A percentile compares a stretch with the other conserved stretches of the same genome.
These are phyloP conservation scores for Penicillium waksmanii DNA, from an alignment of 495 filamentous ascomycete genomes.

Conservation along the genomic window DNA sequence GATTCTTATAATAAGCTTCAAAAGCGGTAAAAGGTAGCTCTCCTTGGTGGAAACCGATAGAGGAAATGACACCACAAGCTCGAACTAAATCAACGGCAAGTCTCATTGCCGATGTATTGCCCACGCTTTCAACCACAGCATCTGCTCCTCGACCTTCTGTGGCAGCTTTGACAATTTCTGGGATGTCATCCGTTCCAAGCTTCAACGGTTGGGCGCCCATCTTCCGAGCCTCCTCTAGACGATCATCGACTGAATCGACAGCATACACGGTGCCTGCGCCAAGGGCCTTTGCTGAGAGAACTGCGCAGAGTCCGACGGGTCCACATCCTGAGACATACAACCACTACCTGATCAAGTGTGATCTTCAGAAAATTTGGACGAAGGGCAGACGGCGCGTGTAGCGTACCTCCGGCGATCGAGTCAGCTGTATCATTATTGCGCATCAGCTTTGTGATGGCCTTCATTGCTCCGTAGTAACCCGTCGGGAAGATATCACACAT, in stretches of 20 bases:
- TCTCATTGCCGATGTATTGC: slow-evolving; percentile 2
- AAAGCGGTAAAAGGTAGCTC: neutral
- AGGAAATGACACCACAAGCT: neutral
- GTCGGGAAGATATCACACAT: slow-evolving; percentile 11
- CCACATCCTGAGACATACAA: slow-evolving; percentile 5
- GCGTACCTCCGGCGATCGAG: neutral
- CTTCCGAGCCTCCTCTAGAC: slow-evolving; percentile 1
- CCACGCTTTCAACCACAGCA: slow-evolving; percentile 4
- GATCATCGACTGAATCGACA: slow-evolving; percentile 1
- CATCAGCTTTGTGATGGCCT: neutral
- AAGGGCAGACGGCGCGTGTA: neutral
- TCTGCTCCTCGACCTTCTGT: neutral
- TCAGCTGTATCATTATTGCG: slow-evolving; percentile 1
- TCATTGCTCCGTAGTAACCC: slow-evolving; percentile 1
- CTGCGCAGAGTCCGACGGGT: slow-evolving; percentile 1
- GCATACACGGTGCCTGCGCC: slow-evolving; percentile 1
- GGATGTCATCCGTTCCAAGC: neutral
- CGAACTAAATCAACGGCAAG: slow-evolving; percentile 2
- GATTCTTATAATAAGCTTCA: slow-evolving; percentile 2
- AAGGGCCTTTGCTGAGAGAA: neutral
- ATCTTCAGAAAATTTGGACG: neutral
- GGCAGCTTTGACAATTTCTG: neutral
- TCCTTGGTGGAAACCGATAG: slow-evolving; percentile 1
- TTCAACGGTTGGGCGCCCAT: neutral
- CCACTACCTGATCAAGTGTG: neutral